Evolutionary conservation across 2,329 filamentous ascomycete species (phyloP), one percentile per base, ranked within the genome.

Genomic region (Seiridium unicorne): DNA sequence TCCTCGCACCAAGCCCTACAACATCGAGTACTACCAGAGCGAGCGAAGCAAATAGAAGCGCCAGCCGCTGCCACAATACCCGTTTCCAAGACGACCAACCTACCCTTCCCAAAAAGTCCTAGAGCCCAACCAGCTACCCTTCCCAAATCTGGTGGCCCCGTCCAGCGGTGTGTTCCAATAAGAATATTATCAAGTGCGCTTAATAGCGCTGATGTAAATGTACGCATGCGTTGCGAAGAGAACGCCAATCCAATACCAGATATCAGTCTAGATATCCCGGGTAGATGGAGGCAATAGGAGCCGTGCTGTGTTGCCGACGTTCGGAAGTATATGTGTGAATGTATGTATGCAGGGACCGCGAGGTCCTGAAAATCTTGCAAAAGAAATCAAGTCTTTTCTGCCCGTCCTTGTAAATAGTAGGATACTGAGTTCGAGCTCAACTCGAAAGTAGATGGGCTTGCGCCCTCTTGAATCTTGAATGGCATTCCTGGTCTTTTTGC

Each of bases 381-480:
- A 58, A 62, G 64, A 63, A 64, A 48, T 64, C 64, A 63, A 64
- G 65, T 63, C 62, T 53, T 66, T 49, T 67, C 59, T 51, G 62
- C 18, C 18, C 18, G 18, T 26, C 18, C 18, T 26, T 26, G 18
- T 26, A 26, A 26, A 26, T 26, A 26, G 18, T 26, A 26, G 18
- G 18, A 26, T 2, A 26, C 18, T 26, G 18, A 26, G 18, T 26
- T 26, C 18, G 18, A 26, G 18, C 18, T 26, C 61, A 62, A 60
- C 26, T 4, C 35, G 47, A 49, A 49, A 46, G 44, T n/a, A 46
- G 44, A 10, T 32, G 18, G 68, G 68, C 68, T 70, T 57, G 68
- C 68, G 68, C 67, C 68, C 58, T 67, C 44, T 66, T 61, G 60
- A 64, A 57, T 66, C 68, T 66, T 70, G 65, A 31, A 38, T 26